Percentiles rank a stretch among this genome's conserved stretches.
phyloP scores from a whole-genome alignment of 2,329 filamentous ascomycete genomes.

The Aureobasidium namibiae region DNA sequence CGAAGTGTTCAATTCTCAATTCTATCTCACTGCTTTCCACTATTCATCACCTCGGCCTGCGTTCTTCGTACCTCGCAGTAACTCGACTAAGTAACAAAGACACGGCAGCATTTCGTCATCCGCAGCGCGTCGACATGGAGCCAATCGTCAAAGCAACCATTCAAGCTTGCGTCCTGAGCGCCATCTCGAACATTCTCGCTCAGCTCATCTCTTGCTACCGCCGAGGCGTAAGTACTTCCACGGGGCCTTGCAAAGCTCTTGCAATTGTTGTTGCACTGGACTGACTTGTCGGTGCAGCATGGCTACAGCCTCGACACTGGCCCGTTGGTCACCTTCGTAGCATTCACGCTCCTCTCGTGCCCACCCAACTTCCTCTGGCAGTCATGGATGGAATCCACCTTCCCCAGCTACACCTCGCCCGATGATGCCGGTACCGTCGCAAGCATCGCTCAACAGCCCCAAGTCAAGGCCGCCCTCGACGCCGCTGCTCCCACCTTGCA shows the following conservation, averaged over 20 bases:
- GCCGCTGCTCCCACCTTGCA: slow-evolving; percentile 4
- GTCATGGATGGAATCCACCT: slow-evolving; percentile 63
- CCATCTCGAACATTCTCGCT: slow-evolving; percentile 63
- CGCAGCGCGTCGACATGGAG: slow-evolving; percentile 1
- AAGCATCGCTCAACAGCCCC: slow-evolving; percentile 16
- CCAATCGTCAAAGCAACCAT: slow-evolving; percentile 53
- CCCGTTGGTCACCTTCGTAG: slow-evolving; percentile 66
- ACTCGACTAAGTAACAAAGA: not conserved
- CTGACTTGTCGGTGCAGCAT: slow-evolving; percentile 34
- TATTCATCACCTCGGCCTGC: not conserved
- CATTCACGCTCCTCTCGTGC: slow-evolving; percentile 64
- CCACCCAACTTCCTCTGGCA: slow-evolving; percentile 88
- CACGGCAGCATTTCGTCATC: slow-evolving; percentile 6
- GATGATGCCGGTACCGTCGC: slow-evolving; percentile 10
- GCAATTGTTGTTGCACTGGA: slow-evolving; percentile 10
- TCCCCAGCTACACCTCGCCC: slow-evolving; percentile 53
- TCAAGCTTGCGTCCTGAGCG: slow-evolving; percentile 58
- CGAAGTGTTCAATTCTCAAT: not conserved
- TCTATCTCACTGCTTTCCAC: not conserved
- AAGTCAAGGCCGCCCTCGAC: slow-evolving; percentile 24
- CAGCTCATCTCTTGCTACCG: slow-evolving; percentile 60
- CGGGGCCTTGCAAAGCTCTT: too few species aligned
- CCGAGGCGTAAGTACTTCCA: slow-evolving; percentile 43
- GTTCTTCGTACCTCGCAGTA: not conserved
- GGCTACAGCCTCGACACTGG: slow-evolving; percentile 56